phyloP scores from a whole-genome alignment of 1,284 basidiomycete species.

The Sporisorium scitamineum region DNA sequence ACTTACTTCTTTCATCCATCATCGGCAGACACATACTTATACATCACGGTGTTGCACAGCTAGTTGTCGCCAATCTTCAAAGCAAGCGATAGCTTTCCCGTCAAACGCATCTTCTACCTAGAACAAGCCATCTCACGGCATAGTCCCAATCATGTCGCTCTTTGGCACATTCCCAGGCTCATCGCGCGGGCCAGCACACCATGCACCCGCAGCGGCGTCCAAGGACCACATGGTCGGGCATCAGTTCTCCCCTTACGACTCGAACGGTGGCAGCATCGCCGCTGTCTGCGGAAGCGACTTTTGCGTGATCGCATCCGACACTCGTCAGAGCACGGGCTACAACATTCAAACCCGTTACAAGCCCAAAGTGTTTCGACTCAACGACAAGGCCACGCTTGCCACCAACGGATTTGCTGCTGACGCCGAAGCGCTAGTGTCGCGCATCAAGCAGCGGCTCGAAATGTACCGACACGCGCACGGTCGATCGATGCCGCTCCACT shows the following conservation, averaged over 20 bases:
- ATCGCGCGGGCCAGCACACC: constrained; percentile 27
- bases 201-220: constrained; percentile 14
- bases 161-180: constrained; percentile 49
- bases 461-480: constrained; percentile 67
- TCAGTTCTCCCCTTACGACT: constrained; percentile 67
- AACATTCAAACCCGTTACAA: constrained; percentile 69
- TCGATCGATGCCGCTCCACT: constrained; percentile 64
- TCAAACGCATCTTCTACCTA: not conserved
- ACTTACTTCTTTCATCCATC: constrained; percentile 6
- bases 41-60: not conserved
- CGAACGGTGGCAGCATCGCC: constrained; percentile 66
- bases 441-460: constrained; percentile 62
- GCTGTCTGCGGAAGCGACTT: constrained; percentile 68
- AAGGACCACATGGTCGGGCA: constrained; percentile 59
- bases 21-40: not conserved
- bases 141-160: constrained; percentile 39
- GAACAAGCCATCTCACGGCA: not conserved
- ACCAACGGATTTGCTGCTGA: constrained; percentile 68
- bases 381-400: constrained; percentile 66
- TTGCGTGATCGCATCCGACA: constrained; percentile 68
- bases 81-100: no score
- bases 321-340: constrained; percentile 66
- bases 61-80: not conserved
- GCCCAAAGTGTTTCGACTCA: constrained; percentile 68
- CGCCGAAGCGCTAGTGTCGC: constrained; percentile 65